phyloP scores from a whole-genome alignment of 2,329 filamentous ascomycete genomes.

The Bimuria novae-zelandiae region DNA sequence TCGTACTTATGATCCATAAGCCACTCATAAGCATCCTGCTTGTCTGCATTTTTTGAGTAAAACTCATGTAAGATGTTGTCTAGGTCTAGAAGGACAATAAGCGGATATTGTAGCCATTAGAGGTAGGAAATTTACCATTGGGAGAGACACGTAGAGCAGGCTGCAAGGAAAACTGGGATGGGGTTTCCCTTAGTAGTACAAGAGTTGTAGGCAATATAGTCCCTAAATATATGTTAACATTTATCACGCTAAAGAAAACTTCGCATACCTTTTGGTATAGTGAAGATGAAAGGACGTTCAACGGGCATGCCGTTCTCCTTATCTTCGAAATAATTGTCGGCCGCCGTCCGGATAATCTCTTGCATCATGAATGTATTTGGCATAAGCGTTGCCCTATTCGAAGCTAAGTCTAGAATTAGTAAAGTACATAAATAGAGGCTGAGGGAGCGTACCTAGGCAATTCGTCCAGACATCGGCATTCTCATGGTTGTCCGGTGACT shows the following conservation, averaged over 20 bases:
- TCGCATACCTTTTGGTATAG: constrained; percentile 14
- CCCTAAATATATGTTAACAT: constrained; percentile 1
- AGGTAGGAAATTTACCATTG: constrained; percentile 3
- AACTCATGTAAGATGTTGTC: constrained; percentile 8
- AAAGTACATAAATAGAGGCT: neutral
- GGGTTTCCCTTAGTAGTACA: constrained; percentile 3
- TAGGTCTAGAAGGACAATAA: constrained; percentile 3
- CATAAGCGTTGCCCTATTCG: constrained; percentile 10
- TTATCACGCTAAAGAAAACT: neutral
- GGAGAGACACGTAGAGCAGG: constrained; percentile 5
- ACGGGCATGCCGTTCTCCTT: constrained; percentile 12
- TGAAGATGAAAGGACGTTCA: constrained; percentile 14
- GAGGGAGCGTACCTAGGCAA: constrained; percentile 5
- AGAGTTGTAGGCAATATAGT: constrained; percentile 5
- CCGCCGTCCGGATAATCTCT: constrained; percentile 13
- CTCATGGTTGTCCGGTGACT: neutral
- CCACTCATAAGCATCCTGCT: constrained; percentile 11
- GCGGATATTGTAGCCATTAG: neutral
- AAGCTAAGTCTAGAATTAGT: constrained; percentile 5
- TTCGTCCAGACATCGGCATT: constrained; percentile 2
- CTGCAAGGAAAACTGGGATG: constrained; percentile 9
- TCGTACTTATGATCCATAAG: constrained; percentile 11
- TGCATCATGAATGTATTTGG: constrained; percentile 17
- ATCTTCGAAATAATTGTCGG: constrained; percentile 12
- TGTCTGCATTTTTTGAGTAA: constrained; percentile 12